These are phyloP conservation scores for Santalum album DNA, from an alignment of 164 flowering plant genomes.

Conservation along the genomic window DNA sequence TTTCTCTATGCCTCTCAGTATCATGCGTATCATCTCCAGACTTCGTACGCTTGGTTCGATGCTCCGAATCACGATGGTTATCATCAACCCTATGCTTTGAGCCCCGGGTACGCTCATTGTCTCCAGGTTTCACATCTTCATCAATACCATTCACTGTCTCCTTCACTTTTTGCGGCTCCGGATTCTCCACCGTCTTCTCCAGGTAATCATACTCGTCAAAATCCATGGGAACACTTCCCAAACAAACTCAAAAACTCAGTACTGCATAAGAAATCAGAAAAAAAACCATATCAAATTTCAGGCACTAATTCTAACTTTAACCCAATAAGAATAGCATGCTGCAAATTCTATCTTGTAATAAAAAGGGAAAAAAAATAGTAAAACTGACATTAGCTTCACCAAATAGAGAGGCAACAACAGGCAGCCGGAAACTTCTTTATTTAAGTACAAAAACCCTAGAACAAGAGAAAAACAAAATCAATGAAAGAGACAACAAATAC, in stretches of 20 bases:
- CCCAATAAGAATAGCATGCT: no score
- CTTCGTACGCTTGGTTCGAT: conserved; percentile 30
- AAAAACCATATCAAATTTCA: no score
- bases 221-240: conserved; percentile 31
- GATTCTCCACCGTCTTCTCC: conserved; percentile 63
- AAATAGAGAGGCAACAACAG: no score
- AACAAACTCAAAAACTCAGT: conserved; percentile 3
- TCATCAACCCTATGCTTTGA: conserved; percentile 38
- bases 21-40: conserved; percentile 39
- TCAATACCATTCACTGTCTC: conserved; percentile 40
- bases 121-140: conserved; percentile 25
- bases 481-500: no score
- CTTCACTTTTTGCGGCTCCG: conserved; percentile 33
- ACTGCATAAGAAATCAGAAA: no score
- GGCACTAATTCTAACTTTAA: no score
- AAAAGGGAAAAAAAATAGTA: no score
- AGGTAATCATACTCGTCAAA: conserved; percentile 78
- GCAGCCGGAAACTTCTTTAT: no score
- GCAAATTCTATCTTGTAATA: no score
- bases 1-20: conserved; percentile 33
- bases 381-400: no score
- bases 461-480: no score
- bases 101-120: conserved; percentile 34
- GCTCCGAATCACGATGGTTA: conserved; percentile 27
- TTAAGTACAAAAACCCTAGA: no score